Evolutionary conservation across 805 yeast species (phyloP).

Genomic region (Metschnikowia kofuensis): DNA sequence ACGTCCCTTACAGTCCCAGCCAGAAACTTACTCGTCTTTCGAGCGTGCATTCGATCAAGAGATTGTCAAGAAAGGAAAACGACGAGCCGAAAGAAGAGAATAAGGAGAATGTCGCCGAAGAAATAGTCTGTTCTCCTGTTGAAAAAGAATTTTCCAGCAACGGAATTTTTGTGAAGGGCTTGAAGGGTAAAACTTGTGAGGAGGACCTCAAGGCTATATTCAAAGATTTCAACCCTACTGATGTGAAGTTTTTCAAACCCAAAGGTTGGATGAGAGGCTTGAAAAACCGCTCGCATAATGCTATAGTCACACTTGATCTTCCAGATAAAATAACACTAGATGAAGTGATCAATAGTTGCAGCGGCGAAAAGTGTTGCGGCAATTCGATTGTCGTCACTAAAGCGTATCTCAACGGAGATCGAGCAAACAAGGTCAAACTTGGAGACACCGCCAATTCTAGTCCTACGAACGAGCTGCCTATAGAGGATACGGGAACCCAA

Average conservation of each 20-base stretch:
- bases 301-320: conserved; percentile 46
- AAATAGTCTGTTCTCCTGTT: background rate
- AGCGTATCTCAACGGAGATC: conserved; percentile 10
- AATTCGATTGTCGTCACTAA: conserved; percentile 2
- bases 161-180: conserved; percentile 44
- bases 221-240: conserved; percentile 42
- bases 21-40: conserved; percentile 21
- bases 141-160: conserved; percentile 33
- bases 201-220: conserved; percentile 43
- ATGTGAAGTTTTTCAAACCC: conserved; percentile 46
- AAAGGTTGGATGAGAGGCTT: conserved; percentile 26
- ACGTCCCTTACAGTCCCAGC: conserved; percentile 36
- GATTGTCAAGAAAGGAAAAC: conserved; percentile 2
- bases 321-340: conserved; percentile 38
- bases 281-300: conserved; percentile 42
- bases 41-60: conserved; percentile 5
- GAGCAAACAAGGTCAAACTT: background rate
- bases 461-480: background rate
- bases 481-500: background rate
- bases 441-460: background rate
- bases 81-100: conserved; percentile 5
- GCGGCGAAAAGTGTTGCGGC: conserved; percentile 22
- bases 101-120: background rate
- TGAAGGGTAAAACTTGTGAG: conserved; percentile 41
- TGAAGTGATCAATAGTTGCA: conserved; percentile 40